Evolutionary conservation across 2,329 filamentous ascomycete genomes (phyloP), one percentile per base, ranked within the genome.

Genomic region (Aspergillus terreus): DNA sequence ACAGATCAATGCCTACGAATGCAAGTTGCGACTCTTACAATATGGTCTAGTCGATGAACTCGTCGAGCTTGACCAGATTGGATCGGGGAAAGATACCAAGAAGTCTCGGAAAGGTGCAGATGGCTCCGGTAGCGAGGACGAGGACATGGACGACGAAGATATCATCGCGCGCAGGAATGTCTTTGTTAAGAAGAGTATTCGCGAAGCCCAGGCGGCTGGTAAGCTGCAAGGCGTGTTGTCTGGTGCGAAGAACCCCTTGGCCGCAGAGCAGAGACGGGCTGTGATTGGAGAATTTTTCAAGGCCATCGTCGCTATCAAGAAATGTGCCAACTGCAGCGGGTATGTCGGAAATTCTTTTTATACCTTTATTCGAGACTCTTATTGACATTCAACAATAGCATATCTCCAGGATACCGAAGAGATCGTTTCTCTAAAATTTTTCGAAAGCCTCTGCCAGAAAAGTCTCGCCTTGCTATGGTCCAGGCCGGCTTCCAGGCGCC

Each of bases 361-460:
- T 33, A 36, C 14, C 17, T 36, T 32, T 32, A 21, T 49, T 44
- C 54, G 30, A 21, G 32, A 23, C 25, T 42, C 36, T 49, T 52
- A 53, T 62, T 66, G 57, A 65, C 55, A 23, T 42, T n/a, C 10
- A 41, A 6, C 7, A 47, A 55, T 54, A 88, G 87, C 25, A 83
- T 94, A 55, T 92, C 88, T 12, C 92, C 91, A 10, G 78, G 79
- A 2, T 97, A 90, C 71, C 85, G 92, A 61, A 96, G 95, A 69
- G 92, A 99, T 64, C 82, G 87, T 41, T 94, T 85, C 63, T 87
- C 92, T 66, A 99, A 97, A 71, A 91, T 99, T 49, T 99, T 97
- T 71, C 86, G 92, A 67, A 94, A 88, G 66, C 78, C 87, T 2
- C 75, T 96, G 51, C 82, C 80, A 44, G 72, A 80, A 44, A 95